These are phyloP conservation scores for Xylaria grammica DNA, from an alignment of 495 filamentous ascomycete species.

Conservation along the genomic window DNA sequence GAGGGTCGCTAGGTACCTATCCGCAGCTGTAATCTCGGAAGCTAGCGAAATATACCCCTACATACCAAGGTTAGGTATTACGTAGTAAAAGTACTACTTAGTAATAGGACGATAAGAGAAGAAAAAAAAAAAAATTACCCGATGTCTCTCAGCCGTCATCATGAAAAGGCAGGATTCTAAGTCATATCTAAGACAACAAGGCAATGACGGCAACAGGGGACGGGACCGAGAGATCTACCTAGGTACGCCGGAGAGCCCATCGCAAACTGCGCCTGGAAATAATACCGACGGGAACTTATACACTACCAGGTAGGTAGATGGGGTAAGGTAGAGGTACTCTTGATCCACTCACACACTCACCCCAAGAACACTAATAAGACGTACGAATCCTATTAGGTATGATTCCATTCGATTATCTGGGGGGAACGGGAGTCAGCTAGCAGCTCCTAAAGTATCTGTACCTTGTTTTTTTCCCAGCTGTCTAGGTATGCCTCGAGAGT, in stretches of 20 bases:
- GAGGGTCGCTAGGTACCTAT: not conserved
- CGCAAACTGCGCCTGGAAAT: conserved; percentile 19
- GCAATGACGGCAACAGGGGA: not conserved
- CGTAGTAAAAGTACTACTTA: no score
- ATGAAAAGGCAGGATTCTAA: not conserved
- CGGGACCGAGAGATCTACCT: no score
- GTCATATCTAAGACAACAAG: not conserved
- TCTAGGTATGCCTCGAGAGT: no score
- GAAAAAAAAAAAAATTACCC: not conserved
- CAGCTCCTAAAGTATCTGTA: no score
- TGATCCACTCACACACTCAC: conserved; percentile 7
- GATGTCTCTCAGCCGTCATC: not conserved
- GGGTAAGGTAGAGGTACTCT: not conserved
- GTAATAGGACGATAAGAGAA: no score
- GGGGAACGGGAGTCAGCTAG: no score
- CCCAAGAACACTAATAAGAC: conserved; percentile 2
- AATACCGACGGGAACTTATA: not conserved
- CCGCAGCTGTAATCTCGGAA: conserved; percentile 14
- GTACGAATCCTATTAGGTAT: no score
- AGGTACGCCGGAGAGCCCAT: not conserved
- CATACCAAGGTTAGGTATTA: no score
- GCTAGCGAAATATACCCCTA: no score
- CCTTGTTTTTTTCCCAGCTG: not conserved
- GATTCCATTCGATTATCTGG: no score
- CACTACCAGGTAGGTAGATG: no score